Percentiles rank a stretch among this genome's conserved stretches.
Conservation (phyloP, 192 early-diverging fungal genomes). For the Umbelopsis ramanniana region DNA sequence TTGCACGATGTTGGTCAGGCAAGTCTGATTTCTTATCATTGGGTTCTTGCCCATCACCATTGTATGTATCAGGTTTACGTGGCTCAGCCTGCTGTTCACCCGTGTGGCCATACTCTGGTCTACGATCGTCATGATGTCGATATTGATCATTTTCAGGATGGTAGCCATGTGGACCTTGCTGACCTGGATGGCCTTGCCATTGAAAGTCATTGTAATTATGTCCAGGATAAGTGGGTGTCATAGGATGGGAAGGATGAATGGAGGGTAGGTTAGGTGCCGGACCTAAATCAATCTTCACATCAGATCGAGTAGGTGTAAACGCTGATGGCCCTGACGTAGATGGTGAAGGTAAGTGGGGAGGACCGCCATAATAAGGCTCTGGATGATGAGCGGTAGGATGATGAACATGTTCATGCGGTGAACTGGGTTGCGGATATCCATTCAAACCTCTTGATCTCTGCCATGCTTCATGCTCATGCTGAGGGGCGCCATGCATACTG, state of each 20-base stretch:
- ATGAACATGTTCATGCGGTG: conserved; percentile 18
- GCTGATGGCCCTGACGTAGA: conserved; percentile 10
- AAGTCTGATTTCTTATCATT: not conserved
- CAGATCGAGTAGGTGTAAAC: conserved; percentile 12
- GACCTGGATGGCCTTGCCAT: conserved; percentile 14
- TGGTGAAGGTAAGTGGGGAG: conserved; percentile 14
- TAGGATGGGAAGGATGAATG: conserved; percentile 11
- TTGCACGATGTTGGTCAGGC: not conserved
- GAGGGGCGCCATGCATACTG: conserved; percentile 4
- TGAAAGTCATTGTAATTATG: conserved; percentile 9
- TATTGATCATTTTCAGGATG: conserved; percentile 18
- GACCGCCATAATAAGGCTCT: conserved; percentile 5
- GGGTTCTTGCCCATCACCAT: not conserved
- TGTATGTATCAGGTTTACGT: not conserved
- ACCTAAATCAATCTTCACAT: conserved; percentile 17
- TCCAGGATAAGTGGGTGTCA: conserved; percentile 16
- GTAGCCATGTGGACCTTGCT: not conserved
- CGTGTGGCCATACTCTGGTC: conserved; percentile 3
- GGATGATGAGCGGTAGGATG: conserved; percentile 22
- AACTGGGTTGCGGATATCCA: not conserved
- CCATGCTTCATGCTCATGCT: conserved; percentile 7
- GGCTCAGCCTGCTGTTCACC: conserved; percentile 16
- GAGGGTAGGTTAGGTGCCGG: conserved; percentile 20
- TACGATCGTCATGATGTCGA: conserved; percentile 2
- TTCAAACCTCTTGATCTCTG: conserved; percentile 18